These are phyloP conservation scores for Nakataea oryzae DNA, from an alignment of 2,329 filamentous ascomycete species.

Conservation along the genomic window DNA sequence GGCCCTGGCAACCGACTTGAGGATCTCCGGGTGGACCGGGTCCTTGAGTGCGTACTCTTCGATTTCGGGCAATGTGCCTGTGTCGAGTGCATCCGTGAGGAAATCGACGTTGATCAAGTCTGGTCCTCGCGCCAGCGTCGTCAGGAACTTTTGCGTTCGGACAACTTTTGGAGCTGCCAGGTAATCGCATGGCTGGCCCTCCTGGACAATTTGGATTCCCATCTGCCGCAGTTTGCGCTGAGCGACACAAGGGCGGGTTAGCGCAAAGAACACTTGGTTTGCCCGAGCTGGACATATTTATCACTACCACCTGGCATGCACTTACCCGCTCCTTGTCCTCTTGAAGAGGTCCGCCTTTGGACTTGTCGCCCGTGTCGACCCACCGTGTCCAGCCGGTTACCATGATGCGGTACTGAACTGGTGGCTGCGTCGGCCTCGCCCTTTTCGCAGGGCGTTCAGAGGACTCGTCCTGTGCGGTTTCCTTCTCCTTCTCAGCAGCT, in stretches of 20 bases:
- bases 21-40: conserved; percentile 45
- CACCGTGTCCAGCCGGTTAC: conserved; percentile 79
- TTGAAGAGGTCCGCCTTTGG: not conserved
- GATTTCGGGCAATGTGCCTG: conserved; percentile 52
- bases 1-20: conserved; percentile 59
- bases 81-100: conserved; percentile 65
- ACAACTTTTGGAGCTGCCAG: conserved; percentile 80
- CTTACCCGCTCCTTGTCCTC: conserved; percentile 75
- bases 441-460: conserved; percentile 19
- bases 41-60: conserved; percentile 62
- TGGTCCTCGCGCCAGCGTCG: conserved; percentile 72
- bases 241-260: conserved; percentile 1
- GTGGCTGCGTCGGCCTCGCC: conserved; percentile 39
- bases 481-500: conserved; percentile 18
- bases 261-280: not conserved
- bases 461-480: conserved; percentile 26
- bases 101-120: conserved; percentile 68
- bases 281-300: not conserved
- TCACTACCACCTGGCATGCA: conserved; percentile 20
- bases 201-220: conserved; percentile 70
- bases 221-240: conserved; percentile 73
- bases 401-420: conserved; percentile 64
- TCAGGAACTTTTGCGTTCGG: conserved; percentile 88
- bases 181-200: conserved; percentile 69
- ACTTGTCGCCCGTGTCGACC: conserved; percentile 59